Percentiles rank a stretch among this genome's conserved stretches.
Evolutionary conservation across 106 monocot species (phyloP).

Genomic region (Dioscorea alata): DNA sequence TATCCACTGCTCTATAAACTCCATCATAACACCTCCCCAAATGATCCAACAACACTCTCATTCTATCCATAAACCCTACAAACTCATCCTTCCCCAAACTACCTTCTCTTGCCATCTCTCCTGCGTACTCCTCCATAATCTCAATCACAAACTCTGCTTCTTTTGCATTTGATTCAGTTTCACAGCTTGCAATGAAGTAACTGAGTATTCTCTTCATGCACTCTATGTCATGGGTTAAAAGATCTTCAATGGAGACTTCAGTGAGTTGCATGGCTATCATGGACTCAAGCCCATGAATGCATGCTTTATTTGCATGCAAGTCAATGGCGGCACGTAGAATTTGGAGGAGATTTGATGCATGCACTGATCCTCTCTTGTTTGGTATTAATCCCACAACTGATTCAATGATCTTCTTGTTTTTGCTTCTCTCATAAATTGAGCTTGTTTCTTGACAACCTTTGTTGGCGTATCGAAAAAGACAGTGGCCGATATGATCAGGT

Average conservation of each 20-base stretch:
- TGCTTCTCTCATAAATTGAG: conserved; percentile 1
- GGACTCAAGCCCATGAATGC: conserved; percentile 21
- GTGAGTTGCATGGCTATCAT: conserved; percentile 25
- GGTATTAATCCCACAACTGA: conserved; percentile 30
- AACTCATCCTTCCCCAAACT: conserved; percentile 28
- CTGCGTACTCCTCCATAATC: conserved; percentile 21
- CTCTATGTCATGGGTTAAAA: conserved; percentile 21
- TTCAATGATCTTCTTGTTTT: conserved; percentile 26
- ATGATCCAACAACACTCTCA: conserved; percentile 9
- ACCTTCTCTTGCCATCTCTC: conserved; percentile 18
- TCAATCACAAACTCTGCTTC: conserved; percentile 15
- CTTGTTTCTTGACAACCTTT: not conserved
- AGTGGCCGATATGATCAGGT: conserved; percentile 6
- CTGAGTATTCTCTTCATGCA: conserved; percentile 20
- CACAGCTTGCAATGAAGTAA: conserved; percentile 5
- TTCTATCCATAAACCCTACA: conserved; percentile 11
- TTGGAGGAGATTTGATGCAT: conserved; percentile 15
- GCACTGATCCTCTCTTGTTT: conserved; percentile 1
- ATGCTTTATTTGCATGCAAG: conserved; percentile 14
- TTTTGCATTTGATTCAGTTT: not conserved
- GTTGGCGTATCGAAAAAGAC: conserved; percentile 12
- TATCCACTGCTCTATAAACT: conserved; percentile 35
- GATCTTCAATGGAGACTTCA: conserved; percentile 24
- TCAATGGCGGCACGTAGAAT: conserved; percentile 20
- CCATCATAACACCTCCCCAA: conserved; percentile 15